Conservation (phyloP, 306 rosid genomes). For the Vigna trinervia region DNA sequence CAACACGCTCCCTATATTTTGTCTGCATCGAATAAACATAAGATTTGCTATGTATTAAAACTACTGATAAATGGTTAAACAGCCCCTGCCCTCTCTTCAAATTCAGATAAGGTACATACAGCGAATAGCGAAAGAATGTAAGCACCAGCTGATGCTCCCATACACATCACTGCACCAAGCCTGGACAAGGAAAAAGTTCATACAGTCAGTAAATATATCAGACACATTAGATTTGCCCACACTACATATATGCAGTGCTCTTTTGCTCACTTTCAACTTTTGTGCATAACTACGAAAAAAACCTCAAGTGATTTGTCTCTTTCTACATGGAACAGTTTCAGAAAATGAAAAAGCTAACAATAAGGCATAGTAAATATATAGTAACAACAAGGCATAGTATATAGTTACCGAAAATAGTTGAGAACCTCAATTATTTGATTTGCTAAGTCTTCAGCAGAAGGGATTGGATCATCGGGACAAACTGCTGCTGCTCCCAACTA, state of each 20-base stretch:
- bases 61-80: slow-evolving; percentile 12
- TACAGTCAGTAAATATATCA: slow-evolving; percentile 41
- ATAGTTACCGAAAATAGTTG: slow-evolving; percentile 74
- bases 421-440: slow-evolving; percentile 90
- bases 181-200: slow-evolving; percentile 54
- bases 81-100: background rate
- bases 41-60: slow-evolving; percentile 9
- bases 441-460: slow-evolving; percentile 84
- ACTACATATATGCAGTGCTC: slow-evolving; percentile 3
- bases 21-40: slow-evolving; percentile 53
- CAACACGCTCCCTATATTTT: slow-evolving; percentile 88
- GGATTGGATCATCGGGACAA: slow-evolving; percentile 68
- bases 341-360: slow-evolving; percentile 4
- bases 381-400: background rate
- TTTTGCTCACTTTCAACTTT: slow-evolving; percentile 20
- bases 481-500: slow-evolving; percentile 94
- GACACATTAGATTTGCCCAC: slow-evolving; percentile 19
- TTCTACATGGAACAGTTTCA: background rate
- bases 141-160: slow-evolving; percentile 97
- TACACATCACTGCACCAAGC: slow-evolving; percentile 97
- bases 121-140: slow-evolving; percentile 85
- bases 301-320: background rate
- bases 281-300: slow-evolving; percentile 11
- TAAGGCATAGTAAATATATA: background rate
- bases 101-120: slow-evolving; percentile 60